phyloP scores from a whole-genome alignment of 2,329 filamentous ascomycete genomes.

The Escovopsis sp. region DNA sequence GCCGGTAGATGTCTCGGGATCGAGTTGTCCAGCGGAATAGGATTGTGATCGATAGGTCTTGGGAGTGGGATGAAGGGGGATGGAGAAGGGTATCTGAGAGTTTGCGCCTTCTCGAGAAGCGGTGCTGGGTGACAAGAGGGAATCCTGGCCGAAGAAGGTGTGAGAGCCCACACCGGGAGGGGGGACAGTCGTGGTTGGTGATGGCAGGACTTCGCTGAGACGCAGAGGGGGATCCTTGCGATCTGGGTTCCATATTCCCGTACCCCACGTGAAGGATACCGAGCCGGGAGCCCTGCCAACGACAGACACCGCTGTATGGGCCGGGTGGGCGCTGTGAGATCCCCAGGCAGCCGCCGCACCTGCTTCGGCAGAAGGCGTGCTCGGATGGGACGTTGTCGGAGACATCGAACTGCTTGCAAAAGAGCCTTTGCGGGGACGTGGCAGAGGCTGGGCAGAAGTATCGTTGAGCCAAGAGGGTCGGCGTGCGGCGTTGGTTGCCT shows the following conservation, averaged over 20 bases:
- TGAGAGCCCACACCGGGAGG: conserved; percentile 23
- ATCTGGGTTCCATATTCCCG: conserved; percentile 69
- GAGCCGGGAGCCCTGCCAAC: conserved; percentile 33
- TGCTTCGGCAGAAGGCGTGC: conserved; percentile 56
- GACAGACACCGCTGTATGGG: conserved; percentile 32
- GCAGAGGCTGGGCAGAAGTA: conserved; percentile 42
- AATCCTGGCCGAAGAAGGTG: conserved; percentile 35
- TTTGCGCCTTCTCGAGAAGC: conserved; percentile 39
- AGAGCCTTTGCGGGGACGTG: conserved; percentile 58
- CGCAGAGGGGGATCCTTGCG: conserved; percentile 64
- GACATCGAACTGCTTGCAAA: conserved; percentile 64
- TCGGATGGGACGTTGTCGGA: conserved; percentile 65
- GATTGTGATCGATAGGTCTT: conserved; percentile 94
- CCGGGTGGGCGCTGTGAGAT: conserved; percentile 1
- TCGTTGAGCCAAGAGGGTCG: conserved; percentile 81
- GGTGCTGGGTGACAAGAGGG: conserved; percentile 31
- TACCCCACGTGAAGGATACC: conserved; percentile 54
- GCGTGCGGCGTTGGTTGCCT: conserved; percentile 46
- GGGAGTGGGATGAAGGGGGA: conserved; percentile 75
- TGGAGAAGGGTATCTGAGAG: conserved; percentile 66
- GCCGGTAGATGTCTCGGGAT: conserved; percentile 40
- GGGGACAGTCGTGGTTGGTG: conserved; percentile 49
- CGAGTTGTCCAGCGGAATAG: conserved; percentile 85
- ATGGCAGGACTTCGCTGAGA: conserved; percentile 58
- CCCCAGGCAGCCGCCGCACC: conserved; percentile 35